phyloP scores from a whole-genome alignment of 2,329 filamentous ascomycete genomes.

The Samsoniella hepiali region DNA sequence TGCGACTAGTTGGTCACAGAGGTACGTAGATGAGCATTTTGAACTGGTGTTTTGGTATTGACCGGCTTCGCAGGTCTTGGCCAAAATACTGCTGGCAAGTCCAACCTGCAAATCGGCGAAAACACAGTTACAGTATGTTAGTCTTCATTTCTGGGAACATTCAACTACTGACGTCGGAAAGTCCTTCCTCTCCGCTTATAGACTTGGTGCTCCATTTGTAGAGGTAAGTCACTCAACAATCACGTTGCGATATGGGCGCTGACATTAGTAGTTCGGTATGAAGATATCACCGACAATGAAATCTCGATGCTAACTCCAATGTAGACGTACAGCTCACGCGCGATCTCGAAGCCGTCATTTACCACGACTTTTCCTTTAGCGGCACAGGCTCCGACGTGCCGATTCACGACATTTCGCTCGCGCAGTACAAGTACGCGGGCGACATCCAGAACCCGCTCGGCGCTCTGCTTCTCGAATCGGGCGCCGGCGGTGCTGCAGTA shows the following conservation, averaged over 20 bases:
- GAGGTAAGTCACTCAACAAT: neutral
- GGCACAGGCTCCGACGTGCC: constrained; percentile 40
- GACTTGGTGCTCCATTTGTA: constrained; percentile 13
- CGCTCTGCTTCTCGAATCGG: neutral
- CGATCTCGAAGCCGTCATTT: constrained; percentile 39
- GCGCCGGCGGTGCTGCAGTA: neutral
- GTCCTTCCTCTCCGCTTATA: constrained; percentile 13
- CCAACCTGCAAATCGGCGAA: constrained; percentile 15
- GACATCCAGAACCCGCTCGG: constrained; percentile 23
- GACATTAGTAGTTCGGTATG: constrained; percentile 15
- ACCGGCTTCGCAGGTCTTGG: neutral
- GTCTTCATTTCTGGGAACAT: accelerated
- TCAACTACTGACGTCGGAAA: neutral
- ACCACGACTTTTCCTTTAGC: constrained; percentile 41
- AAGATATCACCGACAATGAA: neutral
- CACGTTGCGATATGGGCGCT: neutral
- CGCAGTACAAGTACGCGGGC: constrained; percentile 36
- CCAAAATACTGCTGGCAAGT: constrained; percentile 8
- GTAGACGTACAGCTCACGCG: constrained; percentile 40
- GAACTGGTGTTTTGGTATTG: neutral
- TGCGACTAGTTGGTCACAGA: constrained; percentile 33
- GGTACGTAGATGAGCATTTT: constrained; percentile 22
- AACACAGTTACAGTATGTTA: constrained; percentile 8
- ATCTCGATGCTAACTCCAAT: neutral
- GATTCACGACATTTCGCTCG: constrained; percentile 37